Evolutionary conservation across 176 grass and related monocot genomes (phyloP).

Genomic region (Themeda triandra): DNA sequence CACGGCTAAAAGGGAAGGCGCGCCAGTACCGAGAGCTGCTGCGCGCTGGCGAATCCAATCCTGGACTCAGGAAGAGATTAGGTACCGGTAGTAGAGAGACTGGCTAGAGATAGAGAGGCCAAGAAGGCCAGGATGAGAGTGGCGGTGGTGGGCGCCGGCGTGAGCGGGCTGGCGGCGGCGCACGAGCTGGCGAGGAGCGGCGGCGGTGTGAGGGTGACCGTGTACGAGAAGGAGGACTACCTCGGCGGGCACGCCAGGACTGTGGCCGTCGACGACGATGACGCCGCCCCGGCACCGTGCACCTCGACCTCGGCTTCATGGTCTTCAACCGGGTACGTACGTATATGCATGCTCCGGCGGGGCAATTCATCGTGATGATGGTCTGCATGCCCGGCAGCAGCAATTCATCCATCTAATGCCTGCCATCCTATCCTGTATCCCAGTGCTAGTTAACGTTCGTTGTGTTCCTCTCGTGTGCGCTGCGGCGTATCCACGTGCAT

Average conservation of each 20-base stretch:
- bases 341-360: no score
- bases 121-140: constrained; percentile 38
- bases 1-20: background rate
- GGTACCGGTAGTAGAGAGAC: background rate
- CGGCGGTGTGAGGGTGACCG: constrained; percentile 35
- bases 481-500: background rate
- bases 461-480: background rate
- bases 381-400: background rate
- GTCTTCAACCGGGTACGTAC: constrained; percentile 80
- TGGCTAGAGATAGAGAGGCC: background rate
- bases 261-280: constrained; percentile 38
- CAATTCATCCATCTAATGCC: no score
- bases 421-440: no score
- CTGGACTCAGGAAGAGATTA: background rate
- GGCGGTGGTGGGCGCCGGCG: constrained; percentile 77
- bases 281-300: constrained; percentile 23
- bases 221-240: constrained; percentile 75
- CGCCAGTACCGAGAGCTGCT: background rate
- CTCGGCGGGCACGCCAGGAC: constrained; percentile 82
- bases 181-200: constrained; percentile 44
- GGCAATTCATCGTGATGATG: no score
- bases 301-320: constrained; percentile 90
- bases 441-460: no score
- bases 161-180: constrained; percentile 72
- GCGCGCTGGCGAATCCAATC: background rate